Conservation (phyloP, 2,329 filamentous ascomycete genomes). For the Graphiopsis chlorocephala region DNA sequence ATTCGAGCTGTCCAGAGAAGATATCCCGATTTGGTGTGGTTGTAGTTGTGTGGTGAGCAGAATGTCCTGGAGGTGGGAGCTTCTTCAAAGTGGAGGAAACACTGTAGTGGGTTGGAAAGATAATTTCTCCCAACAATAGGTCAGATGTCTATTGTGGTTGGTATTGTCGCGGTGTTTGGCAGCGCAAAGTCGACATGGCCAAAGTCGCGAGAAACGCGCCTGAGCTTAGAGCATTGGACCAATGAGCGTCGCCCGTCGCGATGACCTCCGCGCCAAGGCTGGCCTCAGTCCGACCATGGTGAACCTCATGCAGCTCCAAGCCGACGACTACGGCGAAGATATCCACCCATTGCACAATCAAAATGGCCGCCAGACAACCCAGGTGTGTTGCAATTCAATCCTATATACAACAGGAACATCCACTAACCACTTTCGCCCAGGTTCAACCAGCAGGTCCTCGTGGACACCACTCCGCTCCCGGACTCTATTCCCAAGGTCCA, state of each 20-base stretch:
- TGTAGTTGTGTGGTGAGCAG: not conserved
- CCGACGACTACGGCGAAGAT: conserved; percentile 6
- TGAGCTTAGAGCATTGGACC: conserved; percentile 2
- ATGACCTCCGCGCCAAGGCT: conserved; percentile 13
- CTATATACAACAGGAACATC: not conserved
- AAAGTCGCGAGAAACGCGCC: conserved; percentile 14
- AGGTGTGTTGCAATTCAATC: conserved; percentile 45
- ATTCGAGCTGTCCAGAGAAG: conserved; percentile 5
- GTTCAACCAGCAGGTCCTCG: conserved; percentile 89
- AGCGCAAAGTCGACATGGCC: conserved; percentile 5
- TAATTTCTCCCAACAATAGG: not conserved
- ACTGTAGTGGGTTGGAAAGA: not conserved
- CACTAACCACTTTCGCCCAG: conserved; percentile 49
- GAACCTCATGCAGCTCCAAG: conserved; percentile 11
- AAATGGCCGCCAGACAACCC: conserved; percentile 61
- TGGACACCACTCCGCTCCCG: conserved; percentile 94
- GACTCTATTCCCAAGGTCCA: conserved; percentile 86
- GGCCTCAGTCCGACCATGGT: not conserved
- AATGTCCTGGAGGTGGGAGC: not conserved
- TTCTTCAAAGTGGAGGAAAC: no score
- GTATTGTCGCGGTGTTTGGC: conserved; percentile 8
- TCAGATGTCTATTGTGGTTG: conserved; percentile 1
- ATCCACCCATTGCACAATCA: conserved; percentile 32
- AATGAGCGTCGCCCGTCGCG: conserved; percentile 14
- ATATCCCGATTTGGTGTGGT: not conserved